Evolutionary conservation across 768 basidiomycete genomes (phyloP), one percentile per base, ranked within the genome.

Genomic region (Psilocybe subaeruginosa): DNA sequence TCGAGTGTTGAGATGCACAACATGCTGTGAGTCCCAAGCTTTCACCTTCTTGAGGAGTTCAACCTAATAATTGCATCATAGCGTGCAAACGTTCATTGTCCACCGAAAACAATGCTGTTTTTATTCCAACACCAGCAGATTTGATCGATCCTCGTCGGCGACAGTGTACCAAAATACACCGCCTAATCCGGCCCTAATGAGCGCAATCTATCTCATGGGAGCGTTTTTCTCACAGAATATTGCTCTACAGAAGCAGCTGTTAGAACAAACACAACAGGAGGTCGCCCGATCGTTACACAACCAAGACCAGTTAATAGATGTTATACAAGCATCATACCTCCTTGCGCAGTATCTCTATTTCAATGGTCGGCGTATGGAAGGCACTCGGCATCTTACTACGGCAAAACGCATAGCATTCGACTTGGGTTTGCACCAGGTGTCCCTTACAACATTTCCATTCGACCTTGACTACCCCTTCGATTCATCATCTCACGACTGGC

Each of bases 61-160:
- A 11, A 30, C 35, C 54, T 41, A 52, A 45, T 51, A 35, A 31
- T 3, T 9, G 14, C 16, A 41, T 46, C 39, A 48, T 47, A 88
- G 87, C 31, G 70, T 88, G 53, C 78, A 83, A 39, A 76, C 83
- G 12, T 87, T 88, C 70, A 74, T 86, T 56, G 74, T 74, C 6
- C 85, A 87, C 67, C 77, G 81, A 55, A 81, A 85, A 64, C 85
- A 87, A 67, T 87, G 84, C 64, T 82, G 80, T 67, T 85, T 85
- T 68, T 83, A 84, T 67, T 75, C 81, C 43, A 77, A 82, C 68
- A 73, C 80, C 53, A 76, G 73, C 58, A 73, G 79, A 47, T 82
- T 83, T 71, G 73, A 75, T 41, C 70, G 71, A 52, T 74, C 73
- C n/a, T 64, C 66, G 27, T 67, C 69, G n/a, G 61, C 67, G 17